Percentiles rank a stretch among this genome's conserved stretches.
phyloP scores from a whole-genome alignment of 352 stramenopile species.

The Phytopythium helicoides region DNA sequence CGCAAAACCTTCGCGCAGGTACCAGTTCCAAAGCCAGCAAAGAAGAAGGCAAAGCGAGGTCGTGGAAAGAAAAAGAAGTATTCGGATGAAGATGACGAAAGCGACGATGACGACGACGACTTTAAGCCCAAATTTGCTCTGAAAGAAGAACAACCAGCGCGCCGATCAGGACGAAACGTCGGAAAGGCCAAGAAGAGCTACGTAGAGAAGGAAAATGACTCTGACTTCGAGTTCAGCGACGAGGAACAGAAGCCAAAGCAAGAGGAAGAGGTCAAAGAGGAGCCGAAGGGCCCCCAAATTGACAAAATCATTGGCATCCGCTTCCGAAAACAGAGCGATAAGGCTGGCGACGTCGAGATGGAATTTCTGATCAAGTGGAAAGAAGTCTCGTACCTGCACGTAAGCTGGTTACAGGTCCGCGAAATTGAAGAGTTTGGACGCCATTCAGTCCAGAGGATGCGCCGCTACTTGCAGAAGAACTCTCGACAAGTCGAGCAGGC shows the following conservation, averaged over 20 bases:
- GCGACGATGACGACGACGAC: constrained; percentile 62
- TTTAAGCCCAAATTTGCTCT: constrained; percentile 28
- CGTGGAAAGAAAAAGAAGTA: constrained; percentile 67
- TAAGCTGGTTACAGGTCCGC: constrained; percentile 95
- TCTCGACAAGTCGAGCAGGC: constrained; percentile 72
- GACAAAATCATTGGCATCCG: constrained; percentile 92
- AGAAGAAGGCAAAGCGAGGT: constrained; percentile 65
- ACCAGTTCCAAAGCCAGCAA: constrained; percentile 53
- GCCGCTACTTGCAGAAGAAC: constrained; percentile 87
- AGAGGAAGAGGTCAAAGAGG: constrained; percentile 29
- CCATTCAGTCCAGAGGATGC: constrained; percentile 79
- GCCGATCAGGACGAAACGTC: constrained; percentile 76
- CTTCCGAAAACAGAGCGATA: constrained; percentile 56
- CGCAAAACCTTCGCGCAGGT: constrained; percentile 68
- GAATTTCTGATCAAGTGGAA: constrained; percentile 99
- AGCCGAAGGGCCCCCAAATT: constrained; percentile 81
- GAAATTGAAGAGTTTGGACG: constrained; percentile 92
- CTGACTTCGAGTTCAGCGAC: constrained; percentile 61
- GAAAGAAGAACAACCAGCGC: constrained; percentile 55
- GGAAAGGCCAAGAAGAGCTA: constrained; percentile 87
- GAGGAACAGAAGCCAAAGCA: constrained; percentile 61
- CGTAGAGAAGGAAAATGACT: constrained; percentile 76
- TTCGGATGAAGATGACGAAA: constrained; percentile 80
- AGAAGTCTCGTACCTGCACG: constrained; percentile 96
- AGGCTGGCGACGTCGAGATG: constrained; percentile 75